Conservation (phyloP, 352 stramenopile species). For the Globisporangium nagaii region DNA sequence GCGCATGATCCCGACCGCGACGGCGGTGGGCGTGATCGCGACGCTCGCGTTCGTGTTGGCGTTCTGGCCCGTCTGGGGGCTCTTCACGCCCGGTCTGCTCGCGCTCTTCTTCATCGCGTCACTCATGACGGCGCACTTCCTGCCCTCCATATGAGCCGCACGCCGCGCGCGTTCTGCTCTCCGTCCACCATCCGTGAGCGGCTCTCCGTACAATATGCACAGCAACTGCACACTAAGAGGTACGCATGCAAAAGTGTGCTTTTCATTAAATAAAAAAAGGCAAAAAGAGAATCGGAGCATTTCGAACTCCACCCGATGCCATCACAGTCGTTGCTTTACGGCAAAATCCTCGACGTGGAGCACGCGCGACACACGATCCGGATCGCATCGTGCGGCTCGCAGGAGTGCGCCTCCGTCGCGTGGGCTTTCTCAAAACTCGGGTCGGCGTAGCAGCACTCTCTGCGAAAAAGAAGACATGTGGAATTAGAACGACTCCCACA, state of each 20-base stretch:
- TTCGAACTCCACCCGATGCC: background rate
- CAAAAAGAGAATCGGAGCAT: background rate
- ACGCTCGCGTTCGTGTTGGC: constrained; percentile 77
- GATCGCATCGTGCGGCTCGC: constrained; percentile 3
- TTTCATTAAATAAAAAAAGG: constrained; percentile 8
- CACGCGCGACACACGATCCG: constrained; percentile 8
- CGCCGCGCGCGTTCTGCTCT: too few species aligned
- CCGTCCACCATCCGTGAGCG: background rate
- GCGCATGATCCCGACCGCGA: constrained; percentile 87
- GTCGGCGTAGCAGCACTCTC: constrained; percentile 38
- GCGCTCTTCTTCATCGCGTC: constrained; percentile 85
- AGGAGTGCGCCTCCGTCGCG: constrained; percentile 9
- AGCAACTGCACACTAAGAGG: background rate
- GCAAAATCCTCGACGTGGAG: background rate
- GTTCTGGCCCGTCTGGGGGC: constrained; percentile 90
- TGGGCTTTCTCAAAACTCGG: constrained; percentile 42
- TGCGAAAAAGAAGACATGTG: constrained; percentile 8
- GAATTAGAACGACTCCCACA: background rate
- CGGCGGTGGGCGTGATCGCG: constrained; percentile 55
- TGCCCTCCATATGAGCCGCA: constrained; percentile 74
- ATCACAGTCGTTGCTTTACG: background rate
- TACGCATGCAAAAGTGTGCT: background rate
- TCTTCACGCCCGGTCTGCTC: constrained; percentile 88
- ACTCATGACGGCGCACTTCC: constrained; percentile 93
- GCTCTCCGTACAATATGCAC: background rate